Percentiles rank a stretch among this genome's conserved stretches.
Conservation (phyloP, 805 yeast genomes). For the Wickerhamiella alocasiicola region DNA sequence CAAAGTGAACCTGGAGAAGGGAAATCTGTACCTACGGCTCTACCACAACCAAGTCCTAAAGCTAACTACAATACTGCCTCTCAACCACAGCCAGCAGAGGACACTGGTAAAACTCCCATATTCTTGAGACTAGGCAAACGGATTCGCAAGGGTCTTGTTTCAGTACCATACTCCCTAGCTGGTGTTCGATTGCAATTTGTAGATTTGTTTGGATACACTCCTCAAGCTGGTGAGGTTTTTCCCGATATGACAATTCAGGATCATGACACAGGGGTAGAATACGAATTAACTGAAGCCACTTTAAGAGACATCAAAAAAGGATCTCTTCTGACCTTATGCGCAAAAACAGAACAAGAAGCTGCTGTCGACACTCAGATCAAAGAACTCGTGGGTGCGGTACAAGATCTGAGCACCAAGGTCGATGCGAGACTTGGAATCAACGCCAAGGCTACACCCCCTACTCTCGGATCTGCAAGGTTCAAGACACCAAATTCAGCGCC, state of each 20-base stretch:
- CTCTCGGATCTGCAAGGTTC: conserved; percentile 3
- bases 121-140: conserved; percentile 27
- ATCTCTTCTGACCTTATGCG: conserved; percentile 43
- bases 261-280: conserved; percentile 43
- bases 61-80: too few relatives aligned
- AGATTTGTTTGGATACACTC: conserved; percentile 77
- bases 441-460: conserved; percentile 10
- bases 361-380: conserved; percentile 23
- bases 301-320: conserved; percentile 50
- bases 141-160: conserved; percentile 18
- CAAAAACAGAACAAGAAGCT: conserved; percentile 33
- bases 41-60: too few relatives aligned
- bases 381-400: conserved; percentile 23
- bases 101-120: conserved; percentile 14
- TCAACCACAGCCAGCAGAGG: too few relatives aligned
- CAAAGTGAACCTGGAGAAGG: neutral
- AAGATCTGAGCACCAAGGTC: conserved; percentile 19
- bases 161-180: conserved; percentile 18
- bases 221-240: conserved; percentile 47
- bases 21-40: neutral
- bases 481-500: neutral
- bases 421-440: conserved; percentile 7
- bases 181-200: conserved; percentile 53
- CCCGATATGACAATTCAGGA: conserved; percentile 73
- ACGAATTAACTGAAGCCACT: conserved; percentile 64